Base-by-base conservation (phyloP, 768 basidiomycete species). In the Gelatoporia subvermispora region DNA sequence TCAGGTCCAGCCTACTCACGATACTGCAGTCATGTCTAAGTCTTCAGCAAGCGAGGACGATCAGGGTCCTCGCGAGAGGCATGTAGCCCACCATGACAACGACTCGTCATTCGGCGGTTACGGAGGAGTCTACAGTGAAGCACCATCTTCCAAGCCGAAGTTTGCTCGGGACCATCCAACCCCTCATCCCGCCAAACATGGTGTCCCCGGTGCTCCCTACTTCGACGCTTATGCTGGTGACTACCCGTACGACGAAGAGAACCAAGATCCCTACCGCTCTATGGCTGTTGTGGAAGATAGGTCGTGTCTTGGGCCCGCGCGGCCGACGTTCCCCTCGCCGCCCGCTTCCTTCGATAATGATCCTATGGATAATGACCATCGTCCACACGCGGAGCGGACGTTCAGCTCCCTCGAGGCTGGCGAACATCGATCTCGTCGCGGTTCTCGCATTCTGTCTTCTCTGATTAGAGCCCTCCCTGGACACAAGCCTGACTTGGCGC, bases 331-430 rank as follows among this genome's bases (percentile, higher is more conserved):
- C 18, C 20, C 31, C 15, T 41, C 41, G 11, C 50, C 45, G 35
- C 24, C 41, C 20, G 43, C 50, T 8, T 42, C 40, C 16, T 13
- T 51, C 15, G 41, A 51, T 35, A 36, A 36, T 17, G 28, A 36
- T 23, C 9, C 24, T 22, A 7, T 7, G 31, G 37, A 22, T 13
- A 20, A 25, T n/a, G 28, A 31, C 13, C 28, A 31, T 13, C 28
- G 28, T 13, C 10, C 15, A 3, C 22, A 23, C 2, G n/a, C 23
- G 22, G 52, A 35, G 22, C 52, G 52, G 28, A 43, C 48, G 20
- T 47, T 54, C 42, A 54, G 52, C 17, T 15, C 48, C 22, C 35
- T 50, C 35, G 52, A 54, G 45, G 52, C 49, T 20, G 49, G 49
- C 37, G 28, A 34, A 3, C 35, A 34, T 3, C 31, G 36, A 17